These are phyloP conservation scores for Lolium multiflorum DNA, from an alignment of 176 grass and related monocot species.

Conservation along the genomic window DNA sequence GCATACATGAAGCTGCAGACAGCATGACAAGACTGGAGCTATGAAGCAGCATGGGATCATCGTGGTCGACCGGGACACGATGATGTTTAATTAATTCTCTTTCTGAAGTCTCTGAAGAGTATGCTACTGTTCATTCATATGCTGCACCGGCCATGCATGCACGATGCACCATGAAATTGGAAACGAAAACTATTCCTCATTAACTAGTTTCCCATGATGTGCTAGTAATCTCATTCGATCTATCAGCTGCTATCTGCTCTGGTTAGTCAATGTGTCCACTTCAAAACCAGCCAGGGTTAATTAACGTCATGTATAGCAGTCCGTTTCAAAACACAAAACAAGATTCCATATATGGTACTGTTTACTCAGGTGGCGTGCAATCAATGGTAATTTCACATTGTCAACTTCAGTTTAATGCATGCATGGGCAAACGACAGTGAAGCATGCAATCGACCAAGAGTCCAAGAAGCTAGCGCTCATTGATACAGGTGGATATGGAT, in stretches of 20 bases:
- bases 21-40: neutral
- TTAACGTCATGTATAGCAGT: no score
- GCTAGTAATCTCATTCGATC: neutral
- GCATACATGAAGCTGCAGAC: conserved; percentile 1
- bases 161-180: neutral
- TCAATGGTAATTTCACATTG: neutral
- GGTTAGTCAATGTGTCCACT: neutral
- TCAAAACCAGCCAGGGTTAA: neutral
- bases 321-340: no score
- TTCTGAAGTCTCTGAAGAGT: neutral
- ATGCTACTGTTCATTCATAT: neutral
- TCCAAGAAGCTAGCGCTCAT: neutral
- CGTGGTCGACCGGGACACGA: neutral
- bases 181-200: neutral
- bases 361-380: neutral
- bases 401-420: neutral
- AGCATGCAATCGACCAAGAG: neutral
- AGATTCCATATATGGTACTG: no score
- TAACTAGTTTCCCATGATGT: neutral
- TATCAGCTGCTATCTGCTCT: neutral
- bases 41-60: conserved; percentile 7
- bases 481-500: no score
- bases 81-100: neutral
- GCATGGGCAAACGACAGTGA: neutral
- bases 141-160: neutral